Conservation (phyloP, 1,284 basidiomycete species). For the Cutaneotrichosporon sp. region DNA sequence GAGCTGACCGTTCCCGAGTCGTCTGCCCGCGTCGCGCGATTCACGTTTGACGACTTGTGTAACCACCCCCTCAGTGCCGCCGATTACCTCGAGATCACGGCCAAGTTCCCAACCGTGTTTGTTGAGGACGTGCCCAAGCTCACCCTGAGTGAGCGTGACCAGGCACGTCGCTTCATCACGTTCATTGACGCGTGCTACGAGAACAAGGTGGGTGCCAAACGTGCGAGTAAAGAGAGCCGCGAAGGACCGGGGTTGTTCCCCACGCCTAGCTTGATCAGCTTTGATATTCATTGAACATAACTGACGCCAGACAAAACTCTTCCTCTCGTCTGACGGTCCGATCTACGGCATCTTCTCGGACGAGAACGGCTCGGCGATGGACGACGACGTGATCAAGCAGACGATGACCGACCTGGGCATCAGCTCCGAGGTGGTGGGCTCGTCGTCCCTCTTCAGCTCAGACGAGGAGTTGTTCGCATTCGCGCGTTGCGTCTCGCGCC, state of each 20-base stretch:
- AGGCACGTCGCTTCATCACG: conserved; percentile 92
- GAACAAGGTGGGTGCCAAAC: conserved; percentile 60
- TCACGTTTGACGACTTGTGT: conserved; percentile 84
- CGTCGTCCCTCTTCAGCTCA: conserved; percentile 82
- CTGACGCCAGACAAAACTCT: conserved; percentile 67
- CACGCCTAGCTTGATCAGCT: too few relatives aligned
- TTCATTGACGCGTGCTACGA: conserved; percentile 97
- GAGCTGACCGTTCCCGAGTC: conserved; percentile 75
- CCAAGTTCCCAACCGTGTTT: conserved; percentile 83
- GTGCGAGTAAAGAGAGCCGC: not conserved
- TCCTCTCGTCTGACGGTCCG: conserved; percentile 84
- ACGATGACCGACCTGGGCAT: conserved; percentile 62
- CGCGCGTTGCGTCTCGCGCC: conserved; percentile 82
- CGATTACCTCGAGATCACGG: conserved; percentile 93
- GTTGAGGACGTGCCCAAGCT: conserved; percentile 84
- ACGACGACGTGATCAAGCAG: conserved; percentile 71
- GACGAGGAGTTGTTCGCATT: conserved; percentile 96
- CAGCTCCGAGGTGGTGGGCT: conserved; percentile 68
- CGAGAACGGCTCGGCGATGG: conserved; percentile 53
- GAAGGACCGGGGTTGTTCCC: conserved; percentile 31
- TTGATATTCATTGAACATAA: conserved; percentile 11
- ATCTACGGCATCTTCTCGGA: conserved; percentile 84
- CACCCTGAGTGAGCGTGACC: conserved; percentile 82
- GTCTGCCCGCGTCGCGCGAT: conserved; percentile 75
- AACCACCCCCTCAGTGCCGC: conserved; percentile 86